Conservation (phyloP, 805 yeast genomes). For the Suhomyces canberraensis region DNA sequence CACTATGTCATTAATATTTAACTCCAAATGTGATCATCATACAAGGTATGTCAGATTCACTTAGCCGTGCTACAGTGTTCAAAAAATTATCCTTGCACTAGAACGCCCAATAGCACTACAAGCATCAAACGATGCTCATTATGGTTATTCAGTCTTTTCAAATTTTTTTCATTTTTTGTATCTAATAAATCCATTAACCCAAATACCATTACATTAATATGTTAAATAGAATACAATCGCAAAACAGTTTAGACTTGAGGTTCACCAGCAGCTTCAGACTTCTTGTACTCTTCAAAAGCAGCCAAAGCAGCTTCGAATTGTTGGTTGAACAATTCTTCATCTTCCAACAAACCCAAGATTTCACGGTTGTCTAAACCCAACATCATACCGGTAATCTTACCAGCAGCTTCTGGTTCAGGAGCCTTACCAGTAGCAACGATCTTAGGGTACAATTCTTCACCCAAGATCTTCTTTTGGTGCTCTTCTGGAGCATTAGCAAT, state of each 20-base stretch:
- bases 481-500: slow-evolving; percentile 70
- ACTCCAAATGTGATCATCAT: too few relatives aligned
- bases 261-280: slow-evolving; percentile 35
- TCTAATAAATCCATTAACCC: slow-evolving; percentile 25
- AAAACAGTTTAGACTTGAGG: slow-evolving; percentile 15
- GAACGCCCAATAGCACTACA: too few relatives aligned
- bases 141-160: slow-evolving; percentile 2
- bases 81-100: too few relatives aligned
- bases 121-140: neutral
- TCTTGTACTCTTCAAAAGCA: slow-evolving; percentile 90
- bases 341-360: slow-evolving; percentile 82
- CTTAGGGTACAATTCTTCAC: slow-evolving; percentile 95
- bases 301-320: slow-evolving; percentile 92
- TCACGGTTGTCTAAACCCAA: slow-evolving; percentile 91
- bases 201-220: slow-evolving; percentile 16
- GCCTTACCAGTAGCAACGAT: slow-evolving; percentile 84
- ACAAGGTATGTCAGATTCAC: too few relatives aligned
- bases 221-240: slow-evolving; percentile 19
- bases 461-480: slow-evolving; percentile 95
- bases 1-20: too few relatives aligned
- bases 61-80: too few relatives aligned
- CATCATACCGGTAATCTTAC: slow-evolving; percentile 98
- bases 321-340: slow-evolving; percentile 82
- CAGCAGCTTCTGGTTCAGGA: slow-evolving; percentile 91
- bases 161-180: slow-evolving; percentile 20